Conservation (phyloP, 306 rosid species). For the Acacia crassicarpa region DNA sequence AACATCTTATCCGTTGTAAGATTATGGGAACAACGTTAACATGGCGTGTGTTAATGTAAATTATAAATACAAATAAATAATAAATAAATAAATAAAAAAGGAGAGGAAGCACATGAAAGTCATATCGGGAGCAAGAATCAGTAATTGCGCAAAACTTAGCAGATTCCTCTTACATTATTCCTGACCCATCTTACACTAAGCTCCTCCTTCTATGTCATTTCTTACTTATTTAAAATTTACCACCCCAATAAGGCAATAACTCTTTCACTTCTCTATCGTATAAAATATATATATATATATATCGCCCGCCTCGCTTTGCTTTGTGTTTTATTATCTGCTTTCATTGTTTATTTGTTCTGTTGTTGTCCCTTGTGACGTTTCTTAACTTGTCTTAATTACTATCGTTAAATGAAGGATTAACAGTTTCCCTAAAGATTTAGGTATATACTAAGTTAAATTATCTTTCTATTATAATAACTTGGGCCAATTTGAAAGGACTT, state of each 20-base stretch:
- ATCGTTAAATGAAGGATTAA: background rate
- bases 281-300: no score
- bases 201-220: slow-evolving; percentile 41
- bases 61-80: background rate
- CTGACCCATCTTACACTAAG: slow-evolving; percentile 38
- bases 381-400: background rate
- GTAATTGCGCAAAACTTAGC: slow-evolving; percentile 56
- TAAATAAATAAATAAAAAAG: background rate
- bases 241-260: background rate
- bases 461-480: no score
- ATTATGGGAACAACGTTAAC: slow-evolving; percentile 17
- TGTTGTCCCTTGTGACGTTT: background rate
- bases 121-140: slow-evolving; percentile 47
- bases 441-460: no score
- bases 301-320: no score
- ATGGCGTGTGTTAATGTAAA: background rate
- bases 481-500: no score
- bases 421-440: background rate
- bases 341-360: background rate
- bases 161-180: slow-evolving; percentile 78
- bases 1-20: slow-evolving; percentile 22
- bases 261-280: background rate
- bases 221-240: background rate
- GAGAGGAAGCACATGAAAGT: slow-evolving; percentile 33
- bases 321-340: background rate